Percentiles rank a stretch among this genome's conserved stretches.
Evolutionary conservation across 169 alveolate genomes (phyloP).

Genomic region (Cryptosporidium tyzzeri): DNA sequence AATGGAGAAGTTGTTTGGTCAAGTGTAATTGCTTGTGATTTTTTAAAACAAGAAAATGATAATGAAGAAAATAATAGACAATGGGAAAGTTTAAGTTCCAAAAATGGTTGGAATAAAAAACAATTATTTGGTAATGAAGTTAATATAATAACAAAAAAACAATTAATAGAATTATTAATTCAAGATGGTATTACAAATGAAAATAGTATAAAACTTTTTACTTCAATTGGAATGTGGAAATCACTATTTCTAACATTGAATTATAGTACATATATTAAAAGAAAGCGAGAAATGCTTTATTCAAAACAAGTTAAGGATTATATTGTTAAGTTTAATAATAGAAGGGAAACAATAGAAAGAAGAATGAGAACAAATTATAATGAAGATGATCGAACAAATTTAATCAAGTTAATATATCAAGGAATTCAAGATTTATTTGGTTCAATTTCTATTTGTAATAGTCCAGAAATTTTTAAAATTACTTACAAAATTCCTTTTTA

Average conservation of each 20-base stretch:
- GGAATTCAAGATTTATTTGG: conserved; percentile 25
- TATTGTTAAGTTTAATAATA: conserved; percentile 5
- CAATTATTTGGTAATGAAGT: conserved; percentile 11
- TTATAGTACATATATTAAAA: conserved; percentile 36
- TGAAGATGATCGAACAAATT: conserved; percentile 17
- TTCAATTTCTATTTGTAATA: not conserved
- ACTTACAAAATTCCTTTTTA: conserved; percentile 42
- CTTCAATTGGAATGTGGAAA: conserved; percentile 67
- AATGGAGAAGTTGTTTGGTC: conserved; percentile 45
- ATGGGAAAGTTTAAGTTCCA: not conserved
- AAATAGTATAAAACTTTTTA: conserved; percentile 4
- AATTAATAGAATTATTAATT: conserved; percentile 1
- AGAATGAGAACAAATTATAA: not conserved
- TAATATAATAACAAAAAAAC: conserved; percentile 8
- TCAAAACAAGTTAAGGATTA: conserved; percentile 32
- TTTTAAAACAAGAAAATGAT: not conserved
- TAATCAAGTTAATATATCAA: conserved; percentile 10
- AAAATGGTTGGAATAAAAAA: not conserved
- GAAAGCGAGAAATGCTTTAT: conserved; percentile 52
- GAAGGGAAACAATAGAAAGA: conserved; percentile 38
- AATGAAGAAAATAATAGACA: not conserved
- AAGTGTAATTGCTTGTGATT: conserved; percentile 25
- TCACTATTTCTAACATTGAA: conserved; percentile 52
- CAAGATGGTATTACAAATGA: conserved; percentile 13
- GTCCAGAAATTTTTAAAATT: not conserved